Evolutionary conservation across 208 protist genomes (phyloP), one percentile per base, ranked within the genome.

Genomic region (Kentomonas sorsogonicus): DNA sequence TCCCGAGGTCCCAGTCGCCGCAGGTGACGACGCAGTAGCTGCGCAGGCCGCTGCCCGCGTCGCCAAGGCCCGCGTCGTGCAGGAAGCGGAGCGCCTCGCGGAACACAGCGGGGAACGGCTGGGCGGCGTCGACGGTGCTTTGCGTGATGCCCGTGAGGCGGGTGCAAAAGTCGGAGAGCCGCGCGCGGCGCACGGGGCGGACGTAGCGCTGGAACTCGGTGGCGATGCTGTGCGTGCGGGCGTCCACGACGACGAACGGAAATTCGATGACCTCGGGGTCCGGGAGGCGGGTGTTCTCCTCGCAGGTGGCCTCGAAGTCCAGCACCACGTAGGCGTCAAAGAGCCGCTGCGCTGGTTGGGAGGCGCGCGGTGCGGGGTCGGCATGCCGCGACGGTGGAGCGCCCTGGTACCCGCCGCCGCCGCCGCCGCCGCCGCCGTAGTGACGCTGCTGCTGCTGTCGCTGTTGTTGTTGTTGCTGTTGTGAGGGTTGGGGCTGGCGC

Each of bases 241-340:
- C 58, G 56, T 97, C 77, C 26, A 97, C 60, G 5, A 93, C 43
- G 18, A 97, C 68, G 56, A 93, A 74, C 7, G 91, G 91, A 43
- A 95, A 91, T 60, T 97, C 89, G 46, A 97, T 93, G 26, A 95
- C 76, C 62, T 95, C 87, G 27, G 55, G 76, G 16, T 87, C 30
- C 7, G 39, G 31, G 27, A 84, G 67, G 18, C 68, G 66, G 11
- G 34, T 30, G 16, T 59, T 56, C 2, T 57, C 55, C 43, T 93
- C 79, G 51, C 95, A 98, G 16, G 90, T 97, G 2, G 96, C 96
- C 72, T 98, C 96, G 74, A 98, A 96, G 74, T 98, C 96, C 5
- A 98, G 77, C 20, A 98, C 82, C 0, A 96, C 63, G 52, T 89
- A 96, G 1, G 56, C 70, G 40, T 91, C 81, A 41, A 68, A 71